These are phyloP conservation scores for Ceriops zippeliana DNA, from an alignment of 345 rosid species.

Conservation along the genomic window DNA sequence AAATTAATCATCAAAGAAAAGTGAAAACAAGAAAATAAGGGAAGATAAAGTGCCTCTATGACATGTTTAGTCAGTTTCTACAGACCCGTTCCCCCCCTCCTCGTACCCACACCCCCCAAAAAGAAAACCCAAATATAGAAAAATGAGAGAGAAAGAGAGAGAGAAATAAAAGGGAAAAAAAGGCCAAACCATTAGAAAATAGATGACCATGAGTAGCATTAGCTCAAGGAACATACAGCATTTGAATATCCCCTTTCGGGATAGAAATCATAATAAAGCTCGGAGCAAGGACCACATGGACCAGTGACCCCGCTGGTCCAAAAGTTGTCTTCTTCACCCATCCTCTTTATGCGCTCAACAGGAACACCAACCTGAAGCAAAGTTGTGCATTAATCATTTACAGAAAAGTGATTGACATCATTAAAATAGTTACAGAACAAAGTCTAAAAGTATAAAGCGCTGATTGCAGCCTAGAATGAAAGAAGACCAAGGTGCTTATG, in stretches of 20 bases:
- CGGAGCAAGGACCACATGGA: slow-evolving; percentile 99
- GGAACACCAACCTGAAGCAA: slow-evolving; percentile 73
- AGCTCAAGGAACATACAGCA: slow-evolving; percentile 31
- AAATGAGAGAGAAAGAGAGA: background rate
- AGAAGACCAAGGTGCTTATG: background rate
- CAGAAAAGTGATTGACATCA: background rate
- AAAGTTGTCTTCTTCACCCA: slow-evolving; percentile 94
- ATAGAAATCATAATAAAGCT: slow-evolving; percentile 84
- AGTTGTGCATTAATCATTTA: slow-evolving; percentile 4
- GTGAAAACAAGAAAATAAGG: background rate
- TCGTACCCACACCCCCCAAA: background rate
- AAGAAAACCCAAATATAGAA: background rate
- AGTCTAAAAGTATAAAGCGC: background rate
- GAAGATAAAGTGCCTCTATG: background rate
- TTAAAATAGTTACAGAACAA: background rate
- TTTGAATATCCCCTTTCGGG: slow-evolving; percentile 68
- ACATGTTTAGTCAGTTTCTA: background rate
- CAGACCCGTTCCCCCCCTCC: background rate
- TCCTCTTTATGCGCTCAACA: slow-evolving; percentile 66
- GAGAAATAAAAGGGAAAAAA: background rate
- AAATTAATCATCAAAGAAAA: slow-evolving; percentile 16
- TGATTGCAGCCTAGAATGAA: slow-evolving; percentile 1
- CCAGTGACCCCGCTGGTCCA: slow-evolving; percentile 94
- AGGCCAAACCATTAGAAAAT: too few species aligned
- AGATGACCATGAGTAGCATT: too few species aligned